phyloP scores from a whole-genome alignment of 139 green algal species.

The Zygnema cylindricum region DNA sequence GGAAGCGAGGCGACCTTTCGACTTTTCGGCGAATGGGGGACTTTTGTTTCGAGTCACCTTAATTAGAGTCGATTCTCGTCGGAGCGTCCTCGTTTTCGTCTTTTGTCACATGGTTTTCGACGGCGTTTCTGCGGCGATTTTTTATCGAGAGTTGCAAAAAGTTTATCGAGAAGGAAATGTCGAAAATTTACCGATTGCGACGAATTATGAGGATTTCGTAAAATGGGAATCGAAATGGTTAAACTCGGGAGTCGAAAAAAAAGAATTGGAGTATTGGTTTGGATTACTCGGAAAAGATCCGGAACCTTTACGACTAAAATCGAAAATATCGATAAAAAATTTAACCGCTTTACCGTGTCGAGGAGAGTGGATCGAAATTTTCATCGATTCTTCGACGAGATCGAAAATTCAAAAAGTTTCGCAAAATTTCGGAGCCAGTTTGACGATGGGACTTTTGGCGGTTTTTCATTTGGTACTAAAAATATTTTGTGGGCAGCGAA shows the following conservation, averaged over 20 bases:
- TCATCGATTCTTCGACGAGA: background rate
- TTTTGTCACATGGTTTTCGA: slow-evolving; percentile 19
- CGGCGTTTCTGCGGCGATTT: background rate
- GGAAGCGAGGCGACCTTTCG: background rate
- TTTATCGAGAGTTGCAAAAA: background rate
- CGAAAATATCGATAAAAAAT: background rate
- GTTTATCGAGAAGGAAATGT: background rate
- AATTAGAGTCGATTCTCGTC: too few species aligned
- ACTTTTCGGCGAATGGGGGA: background rate
- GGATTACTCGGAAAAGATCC: background rate
- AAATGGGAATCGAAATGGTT: background rate
- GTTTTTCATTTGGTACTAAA: background rate
- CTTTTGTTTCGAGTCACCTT: background rate
- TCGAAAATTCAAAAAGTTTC: background rate
- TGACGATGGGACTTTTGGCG: background rate
- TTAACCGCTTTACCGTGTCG: background rate
- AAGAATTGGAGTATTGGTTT: background rate
- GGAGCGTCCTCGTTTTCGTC: background rate
- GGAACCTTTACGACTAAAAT: background rate
- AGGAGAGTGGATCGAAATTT: background rate
- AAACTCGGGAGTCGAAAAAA: background rate
- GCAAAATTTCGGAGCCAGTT: background rate
- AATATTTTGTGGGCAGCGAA: background rate
- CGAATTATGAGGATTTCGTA: background rate
- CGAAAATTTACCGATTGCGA: background rate